phyloP scores from a whole-genome alignment of 805 yeast species.

The Kuraishia piskuri region DNA sequence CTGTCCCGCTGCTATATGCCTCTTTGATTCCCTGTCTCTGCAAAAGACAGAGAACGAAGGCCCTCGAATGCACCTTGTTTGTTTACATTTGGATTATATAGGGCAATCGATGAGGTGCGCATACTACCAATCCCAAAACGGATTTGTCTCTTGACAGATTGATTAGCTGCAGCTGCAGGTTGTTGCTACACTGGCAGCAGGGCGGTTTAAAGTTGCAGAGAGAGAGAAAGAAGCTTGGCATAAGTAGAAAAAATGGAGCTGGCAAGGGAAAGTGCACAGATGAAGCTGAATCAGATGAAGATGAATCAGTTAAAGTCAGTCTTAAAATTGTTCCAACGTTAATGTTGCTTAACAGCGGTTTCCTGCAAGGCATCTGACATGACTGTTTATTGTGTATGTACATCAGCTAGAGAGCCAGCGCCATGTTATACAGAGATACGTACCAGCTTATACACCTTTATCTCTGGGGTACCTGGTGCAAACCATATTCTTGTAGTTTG shows the following conservation, averaged over 20 bases:
- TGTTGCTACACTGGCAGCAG: no score
- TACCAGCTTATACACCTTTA: conserved; percentile 11
- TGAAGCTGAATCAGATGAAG: not conserved
- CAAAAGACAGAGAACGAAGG: not conserved
- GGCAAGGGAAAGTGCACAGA: no score
- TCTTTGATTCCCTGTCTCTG: not conserved
- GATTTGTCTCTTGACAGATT: not conserved
- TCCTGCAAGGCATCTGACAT: no score
- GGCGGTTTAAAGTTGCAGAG: no score
- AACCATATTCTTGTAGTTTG: conserved; percentile 7
- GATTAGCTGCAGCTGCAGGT: not conserved
- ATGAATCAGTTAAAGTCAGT: no score
- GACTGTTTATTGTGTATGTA: not conserved
- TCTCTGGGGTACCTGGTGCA: conserved; percentile 15
- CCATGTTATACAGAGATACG: not conserved
- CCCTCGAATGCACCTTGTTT: not conserved
- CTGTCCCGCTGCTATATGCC: not conserved
- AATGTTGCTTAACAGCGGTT: no score
- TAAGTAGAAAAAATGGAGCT: no score
- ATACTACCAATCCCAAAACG: not conserved
- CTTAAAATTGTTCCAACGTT: no score
- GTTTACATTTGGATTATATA: not conserved
- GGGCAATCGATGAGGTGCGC: not conserved
- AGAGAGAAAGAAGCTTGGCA: no score
- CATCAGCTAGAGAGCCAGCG: not conserved